phyloP scores from a whole-genome alignment of 2,329 filamentous ascomycete genomes.

The Gnomoniopsis sp. region DNA sequence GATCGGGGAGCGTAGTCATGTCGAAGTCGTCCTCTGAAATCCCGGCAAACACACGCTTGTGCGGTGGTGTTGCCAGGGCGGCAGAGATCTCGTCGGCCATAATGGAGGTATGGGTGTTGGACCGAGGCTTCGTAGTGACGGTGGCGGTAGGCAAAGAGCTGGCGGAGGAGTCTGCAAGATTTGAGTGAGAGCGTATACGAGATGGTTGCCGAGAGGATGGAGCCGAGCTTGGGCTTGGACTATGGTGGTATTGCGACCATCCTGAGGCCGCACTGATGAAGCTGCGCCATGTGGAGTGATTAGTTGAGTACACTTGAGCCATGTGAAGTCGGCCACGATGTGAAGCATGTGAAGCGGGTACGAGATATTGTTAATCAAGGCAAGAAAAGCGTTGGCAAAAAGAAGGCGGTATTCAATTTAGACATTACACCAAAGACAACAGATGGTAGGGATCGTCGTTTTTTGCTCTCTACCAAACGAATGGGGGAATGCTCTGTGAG shows the following conservation, averaged over 20 bases:
- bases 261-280: slow-evolving; percentile 49
- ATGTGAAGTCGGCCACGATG: background rate
- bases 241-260: slow-evolving; percentile 44
- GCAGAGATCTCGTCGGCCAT: slow-evolving; percentile 31
- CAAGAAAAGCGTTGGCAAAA: background rate
- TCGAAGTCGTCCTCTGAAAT: slow-evolving; percentile 52
- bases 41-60: slow-evolving; percentile 28
- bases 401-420: background rate
- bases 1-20: slow-evolving; percentile 68
- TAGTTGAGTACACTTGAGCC: slow-evolving; percentile 14
- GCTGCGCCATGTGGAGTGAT: slow-evolving; percentile 31
- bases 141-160: slow-evolving; percentile 33
- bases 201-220: slow-evolving; percentile 34
- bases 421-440: no score
- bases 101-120: slow-evolving; percentile 34
- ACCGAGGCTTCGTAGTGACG: slow-evolving; percentile 36
- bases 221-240: slow-evolving; percentile 28
- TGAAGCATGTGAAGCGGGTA: background rate
- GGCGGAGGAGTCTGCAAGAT: slow-evolving; percentile 40
- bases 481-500: background rate
- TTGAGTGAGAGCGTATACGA: slow-evolving; percentile 52
- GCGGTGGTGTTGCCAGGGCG: slow-evolving; percentile 20
- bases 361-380: background rate
- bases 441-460: background rate
- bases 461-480: background rate